phyloP scores from a whole-genome alignment of 352 stramenopile species.

The Globisporangium iwayamae region DNA sequence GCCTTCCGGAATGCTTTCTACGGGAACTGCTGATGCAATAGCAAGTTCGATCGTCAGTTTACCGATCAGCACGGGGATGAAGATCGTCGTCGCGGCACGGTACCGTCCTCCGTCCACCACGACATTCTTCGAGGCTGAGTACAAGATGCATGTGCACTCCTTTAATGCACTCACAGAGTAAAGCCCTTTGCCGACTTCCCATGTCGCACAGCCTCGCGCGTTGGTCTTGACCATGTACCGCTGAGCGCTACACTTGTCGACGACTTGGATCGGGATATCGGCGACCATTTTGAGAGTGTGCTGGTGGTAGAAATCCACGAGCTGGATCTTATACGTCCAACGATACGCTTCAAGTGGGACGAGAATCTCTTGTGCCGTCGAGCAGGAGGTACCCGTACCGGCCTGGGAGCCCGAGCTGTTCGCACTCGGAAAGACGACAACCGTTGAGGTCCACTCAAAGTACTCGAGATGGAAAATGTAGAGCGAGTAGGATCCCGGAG shows the following conservation, averaged over 20 bases:
- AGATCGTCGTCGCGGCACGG: conserved; percentile 40
- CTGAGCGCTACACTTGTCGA: conserved; percentile 51
- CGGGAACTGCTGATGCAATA: conserved; percentile 6
- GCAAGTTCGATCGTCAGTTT: conserved; percentile 39
- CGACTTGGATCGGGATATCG: conserved; percentile 49
- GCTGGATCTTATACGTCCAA: conserved; percentile 58
- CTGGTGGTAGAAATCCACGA: conserved; percentile 70
- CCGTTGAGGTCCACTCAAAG: conserved; percentile 68
- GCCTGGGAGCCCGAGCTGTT: conserved; percentile 39
- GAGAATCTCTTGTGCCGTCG: conserved; percentile 44
- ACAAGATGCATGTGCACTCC: conserved; percentile 62
- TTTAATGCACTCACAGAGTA: conserved; percentile 50
- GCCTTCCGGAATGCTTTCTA: not conserved
- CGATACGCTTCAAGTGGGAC: conserved; percentile 54
- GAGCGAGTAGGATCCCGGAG: conserved; percentile 59
- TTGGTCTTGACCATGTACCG: conserved; percentile 43
- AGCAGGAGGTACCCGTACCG: conserved; percentile 20
- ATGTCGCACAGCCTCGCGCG: conserved; percentile 33
- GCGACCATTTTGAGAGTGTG: conserved; percentile 32
- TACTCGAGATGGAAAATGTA: conserved; percentile 72
- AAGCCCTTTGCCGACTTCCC: conserved; percentile 56
- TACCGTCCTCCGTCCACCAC: conserved; percentile 62
- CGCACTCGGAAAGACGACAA: conserved; percentile 48
- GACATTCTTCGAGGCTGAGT: conserved; percentile 64
- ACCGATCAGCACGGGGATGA: conserved; percentile 54